Percentiles rank a stretch among this genome's conserved stretches.
Evolutionary conservation across 495 filamentous ascomycete genomes (phyloP).

Genomic region (Xylaria palmicola): DNA sequence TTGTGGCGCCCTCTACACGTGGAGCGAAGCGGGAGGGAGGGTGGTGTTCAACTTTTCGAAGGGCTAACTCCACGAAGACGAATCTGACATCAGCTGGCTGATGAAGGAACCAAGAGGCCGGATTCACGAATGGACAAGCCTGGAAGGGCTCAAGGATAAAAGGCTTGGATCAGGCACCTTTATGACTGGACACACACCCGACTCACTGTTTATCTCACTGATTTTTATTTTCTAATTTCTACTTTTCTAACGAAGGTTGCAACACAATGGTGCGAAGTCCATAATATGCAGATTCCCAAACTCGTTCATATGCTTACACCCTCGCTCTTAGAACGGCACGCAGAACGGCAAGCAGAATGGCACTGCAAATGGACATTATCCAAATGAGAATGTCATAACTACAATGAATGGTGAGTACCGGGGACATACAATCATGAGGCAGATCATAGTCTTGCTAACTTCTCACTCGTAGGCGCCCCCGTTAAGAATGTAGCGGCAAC

Average conservation of each 20-base stretch:
- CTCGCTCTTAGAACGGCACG: not conserved
- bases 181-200: no score
- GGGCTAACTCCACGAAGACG: not conserved
- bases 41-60: not conserved
- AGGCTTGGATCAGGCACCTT: not conserved
- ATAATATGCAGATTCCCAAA: not conserved
- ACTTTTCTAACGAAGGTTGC: no score
- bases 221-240: no score
- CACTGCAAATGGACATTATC: not conserved
- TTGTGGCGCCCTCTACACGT: not conserved
- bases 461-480: slow-evolving; percentile 5
- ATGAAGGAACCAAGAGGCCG: not conserved
- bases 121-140: not conserved
- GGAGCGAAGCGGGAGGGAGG: not conserved
- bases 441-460: not conserved
- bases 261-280: not conserved
- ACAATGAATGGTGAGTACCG: slow-evolving; percentile 7
- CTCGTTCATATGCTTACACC: not conserved
- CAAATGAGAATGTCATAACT: not conserved
- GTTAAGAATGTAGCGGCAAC: not conserved
- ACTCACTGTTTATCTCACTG: no score
- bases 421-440: not conserved
- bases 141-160: not conserved
- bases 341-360: not conserved
- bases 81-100: not conserved